Base-by-base conservation (phyloP, 2,329 filamentous ascomycete species). In the Diaporthe velutina region DNA sequence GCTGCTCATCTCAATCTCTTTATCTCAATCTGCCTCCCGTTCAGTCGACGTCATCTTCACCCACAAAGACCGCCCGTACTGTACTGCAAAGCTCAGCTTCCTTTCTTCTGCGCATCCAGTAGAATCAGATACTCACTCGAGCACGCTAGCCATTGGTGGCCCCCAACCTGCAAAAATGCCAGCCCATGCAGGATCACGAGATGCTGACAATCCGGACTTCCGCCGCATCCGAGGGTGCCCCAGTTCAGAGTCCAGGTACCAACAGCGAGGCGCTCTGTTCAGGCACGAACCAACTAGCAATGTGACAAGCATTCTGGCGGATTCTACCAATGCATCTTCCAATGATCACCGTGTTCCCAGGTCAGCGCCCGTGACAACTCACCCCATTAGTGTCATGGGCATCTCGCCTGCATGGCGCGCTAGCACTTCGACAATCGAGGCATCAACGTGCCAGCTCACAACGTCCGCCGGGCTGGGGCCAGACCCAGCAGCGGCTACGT, bases 151-250 rank as follows among this genome's bases (percentile, higher is more conserved):
- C 10, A 40, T 9, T 33, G 9, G 55, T 9, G 33, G 28, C 54
- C 30, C 33, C 28, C 33, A 58, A 22, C 52, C 25, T 54, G 30
- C 17, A n/a, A n/a, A 58, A 35, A 35, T 58, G 55, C 33, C 55
- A 60, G 55, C 55, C 33, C 55, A 60, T 60, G 55, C 61, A 33
- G n/a, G 12, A 67, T 67, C 61, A 67, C 22, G 61, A 50, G 42
- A 52, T 52, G 45, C 61, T 67, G 61, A 35, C 30, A 50, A 50
- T 25, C 61, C 30, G 17, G 19, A 50, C 61, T 17, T 50, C 61
- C 61, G 61, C 61, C 25, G 42, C 61, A n/a, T 45, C 38, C 35
- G 58, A 45, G 38, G 38, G n/a, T 45, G 35, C 38, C 58, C 35
- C 38, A 61, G 58, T 25, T 28, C 15, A 30, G 6, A 28, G 38